Evolutionary conservation across 352 stramenopile species (phyloP), one percentile per base, ranked within the genome.

Genomic region (Pythium graminicola): DNA sequence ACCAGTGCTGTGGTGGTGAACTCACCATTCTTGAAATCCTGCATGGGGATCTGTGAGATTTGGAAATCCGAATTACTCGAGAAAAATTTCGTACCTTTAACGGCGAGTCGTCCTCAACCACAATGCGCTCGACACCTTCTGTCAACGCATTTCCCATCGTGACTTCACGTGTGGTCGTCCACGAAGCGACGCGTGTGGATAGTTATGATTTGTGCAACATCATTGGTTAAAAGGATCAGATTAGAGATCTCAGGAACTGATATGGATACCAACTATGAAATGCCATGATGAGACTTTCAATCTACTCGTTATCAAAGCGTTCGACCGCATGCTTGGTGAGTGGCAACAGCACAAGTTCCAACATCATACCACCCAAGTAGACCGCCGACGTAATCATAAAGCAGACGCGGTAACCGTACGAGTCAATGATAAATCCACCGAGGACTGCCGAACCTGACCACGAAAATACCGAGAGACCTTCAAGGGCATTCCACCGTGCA

Each of bases 381-480:
- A 91, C 79, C 14, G 77, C 44, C 19, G 69, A 78, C 54, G 80
- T 91, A 64, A 91, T 87, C n/a, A 80, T 65, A 49, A 91, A 91
- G 57, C 80, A 91, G 61, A 48, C 74, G 45, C 80, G 77, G 59
- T 91, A 91, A 41, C 65, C 76, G 59, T 86, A 86, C 16, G 64
- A 72, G 62, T 91, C 80, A 43, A 91, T 86, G 43, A 91, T 54
- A 39, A 76, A 91, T 23, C 80, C 80, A 31, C 80, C 80, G 16
- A 91, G 45, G 19, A 91, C 77, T n/a, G 80, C 80, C 50, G 76
- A 88, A 26, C 80, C 80, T 19, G 80, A 91, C 70, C 73, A 91
- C 1, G 77, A 86, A 38, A 91, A 91, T 20, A 89, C 77, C 5
- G 77, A 86, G 16, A 91, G 48, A 2, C 80, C 67, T 50, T 91